These are phyloP conservation scores for Olyra latifolia DNA, from an alignment of 176 grass and related monocot genomes.

Conservation along the genomic window DNA sequence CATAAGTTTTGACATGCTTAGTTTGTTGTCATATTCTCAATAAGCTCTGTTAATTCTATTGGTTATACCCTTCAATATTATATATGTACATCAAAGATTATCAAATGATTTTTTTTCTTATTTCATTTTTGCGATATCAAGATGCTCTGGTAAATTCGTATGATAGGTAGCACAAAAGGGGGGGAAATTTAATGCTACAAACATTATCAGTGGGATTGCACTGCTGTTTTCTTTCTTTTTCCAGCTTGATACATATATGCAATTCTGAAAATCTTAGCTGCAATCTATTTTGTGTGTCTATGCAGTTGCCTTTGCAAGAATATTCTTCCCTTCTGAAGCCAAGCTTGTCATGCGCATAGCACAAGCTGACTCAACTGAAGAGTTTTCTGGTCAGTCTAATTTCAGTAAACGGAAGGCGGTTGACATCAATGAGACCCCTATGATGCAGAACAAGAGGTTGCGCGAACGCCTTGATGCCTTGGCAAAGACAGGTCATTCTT, in stretches of 20 bases:
- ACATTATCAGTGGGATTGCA: not conserved
- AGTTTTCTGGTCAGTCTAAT: slow-evolving; percentile 60
- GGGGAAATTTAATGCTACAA: slow-evolving; percentile 11
- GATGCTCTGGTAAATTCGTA: not conserved
- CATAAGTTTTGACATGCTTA: not conserved
- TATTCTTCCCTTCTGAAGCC: slow-evolving; percentile 95
- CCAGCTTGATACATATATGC: slow-evolving; percentile 13
- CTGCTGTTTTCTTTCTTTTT: not conserved
- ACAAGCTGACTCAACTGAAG: slow-evolving; percentile 74
- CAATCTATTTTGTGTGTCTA: not conserved
- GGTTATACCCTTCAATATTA: not conserved
- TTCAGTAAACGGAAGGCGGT: slow-evolving; percentile 68
- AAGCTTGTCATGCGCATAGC: slow-evolving; percentile 92
- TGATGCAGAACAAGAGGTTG: slow-evolving; percentile 68
- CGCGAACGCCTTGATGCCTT: slow-evolving; percentile 74
- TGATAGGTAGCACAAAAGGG: not conserved
- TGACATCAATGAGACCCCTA: slow-evolving; percentile 86
- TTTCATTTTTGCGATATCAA: not conserved
- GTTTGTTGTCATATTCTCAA: slow-evolving; percentile 3
- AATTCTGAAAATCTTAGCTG: slow-evolving; percentile 1
- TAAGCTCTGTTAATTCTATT: slow-evolving; percentile 6
- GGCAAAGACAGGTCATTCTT: slow-evolving; percentile 72
- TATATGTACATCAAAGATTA: not conserved
- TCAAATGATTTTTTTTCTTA: not conserved
- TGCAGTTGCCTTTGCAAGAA: slow-evolving; percentile 92